Percentiles rank a stretch among this genome's conserved stretches.
phyloP scores from a whole-genome alignment of 2,329 filamentous ascomycete genomes.

The Acephala macrosclerotiorum region DNA sequence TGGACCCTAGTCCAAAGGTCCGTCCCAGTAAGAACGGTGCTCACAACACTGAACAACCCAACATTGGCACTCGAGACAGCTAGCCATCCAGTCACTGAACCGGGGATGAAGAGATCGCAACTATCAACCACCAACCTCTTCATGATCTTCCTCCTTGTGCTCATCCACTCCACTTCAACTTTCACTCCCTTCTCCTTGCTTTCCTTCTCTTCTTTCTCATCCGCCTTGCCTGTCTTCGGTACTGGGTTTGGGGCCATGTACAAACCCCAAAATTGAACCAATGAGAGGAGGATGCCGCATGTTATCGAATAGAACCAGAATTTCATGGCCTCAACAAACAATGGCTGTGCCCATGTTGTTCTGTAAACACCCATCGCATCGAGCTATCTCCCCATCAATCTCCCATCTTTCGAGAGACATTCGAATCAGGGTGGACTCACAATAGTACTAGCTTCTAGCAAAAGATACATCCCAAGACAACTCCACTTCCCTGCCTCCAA shows the following conservation, averaged over 20 bases:
- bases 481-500: constrained; percentile 64
- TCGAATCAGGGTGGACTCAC: constrained; percentile 55
- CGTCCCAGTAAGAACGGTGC: constrained; percentile 64
- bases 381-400: constrained; percentile 41
- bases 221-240: neutral
- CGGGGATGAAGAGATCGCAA: constrained; percentile 69
- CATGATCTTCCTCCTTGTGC: constrained; percentile 46
- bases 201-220: neutral
- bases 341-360: constrained; percentile 48
- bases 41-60: constrained; percentile 65
- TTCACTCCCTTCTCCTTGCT: constrained; percentile 7
- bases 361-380: constrained; percentile 59
- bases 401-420: constrained; percentile 31
- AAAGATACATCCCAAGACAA: constrained; percentile 70
- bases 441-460: constrained; percentile 70
- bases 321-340: constrained; percentile 68
- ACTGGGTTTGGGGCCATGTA: neutral
- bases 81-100: constrained; percentile 66
- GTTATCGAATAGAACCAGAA: constrained; percentile 68
- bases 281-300: constrained; percentile 49
- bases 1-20: constrained; percentile 62
- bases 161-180: constrained; percentile 23
- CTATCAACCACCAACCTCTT: constrained; percentile 61
- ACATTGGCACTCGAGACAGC: constrained; percentile 58
- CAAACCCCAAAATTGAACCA: constrained; percentile 15